Base-by-base conservation (phyloP, 2,329 filamentous ascomycete species). In the Rutstroemia sp. region DNA sequence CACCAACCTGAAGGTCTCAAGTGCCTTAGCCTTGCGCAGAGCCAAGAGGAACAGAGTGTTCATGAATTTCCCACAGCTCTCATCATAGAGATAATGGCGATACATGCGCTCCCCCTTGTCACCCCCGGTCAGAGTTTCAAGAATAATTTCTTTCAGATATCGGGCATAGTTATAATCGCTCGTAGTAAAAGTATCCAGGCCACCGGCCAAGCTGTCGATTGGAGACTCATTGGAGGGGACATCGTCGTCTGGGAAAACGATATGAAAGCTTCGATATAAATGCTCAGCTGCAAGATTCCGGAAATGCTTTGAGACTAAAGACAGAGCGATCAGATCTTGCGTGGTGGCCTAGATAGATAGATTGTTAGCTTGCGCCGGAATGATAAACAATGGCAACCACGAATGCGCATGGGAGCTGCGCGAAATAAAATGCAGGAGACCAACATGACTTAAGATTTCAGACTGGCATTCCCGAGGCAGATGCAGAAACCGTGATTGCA, bases 151-250 rank as follows among this genome's bases (percentile, higher is more conserved):
- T 59, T 75, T 75, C 30, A 86, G 70, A 64, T 83, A 77, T 60
- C 76, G 71, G 25, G 79, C 80, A 70, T 86, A 85, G 68, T 85
- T 74, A 70, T 84, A 84, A 30, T 83, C 76, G 72, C 82, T 85
- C 0, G 81, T 81, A 30, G 77, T 79, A 54, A 86, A 78, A 4
- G 82, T 84, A 55, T 84, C 78, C 48, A 86, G 73, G 3, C 81
- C 78, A 21, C 75, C 75, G 2, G 82, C 79, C 36, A 86, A 73
- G 4, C 76, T 74, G 61, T 84, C 81, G 49, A 81, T 77, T n/a
- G 76, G 73, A 0, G 73, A 76, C 48, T 81, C 79, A 62, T 75
- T 78, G 40, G 68, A 69, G 1, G 73, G 67, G 57, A 81, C 78
- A 61, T 83, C 79, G 52, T 81, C 77, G 57, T 83, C 79, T n/a